Conservation (phyloP, 2,329 filamentous ascomycete species). For the Colletotrichum paranaense region DNA sequence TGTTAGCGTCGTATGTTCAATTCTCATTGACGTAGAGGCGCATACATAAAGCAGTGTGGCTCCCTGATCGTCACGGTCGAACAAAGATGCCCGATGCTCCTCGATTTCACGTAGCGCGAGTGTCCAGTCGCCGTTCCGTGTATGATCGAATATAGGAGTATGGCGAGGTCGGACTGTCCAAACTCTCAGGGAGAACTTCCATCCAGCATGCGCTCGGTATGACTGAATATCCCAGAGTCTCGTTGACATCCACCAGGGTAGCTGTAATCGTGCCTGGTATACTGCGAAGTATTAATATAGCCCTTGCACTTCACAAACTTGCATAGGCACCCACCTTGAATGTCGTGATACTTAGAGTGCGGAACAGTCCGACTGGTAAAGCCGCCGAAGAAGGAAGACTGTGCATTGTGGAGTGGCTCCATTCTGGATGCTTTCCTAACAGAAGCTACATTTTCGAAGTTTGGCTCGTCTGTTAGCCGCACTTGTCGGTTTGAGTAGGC, state of each 20-base stretch:
- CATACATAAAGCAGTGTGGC: too few species aligned
- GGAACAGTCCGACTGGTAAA: not conserved
- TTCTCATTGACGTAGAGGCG: too few species aligned
- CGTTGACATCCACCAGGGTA: conserved; percentile 9
- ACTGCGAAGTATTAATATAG: not conserved
- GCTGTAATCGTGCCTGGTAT: not conserved
- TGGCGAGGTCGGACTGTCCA: not conserved
- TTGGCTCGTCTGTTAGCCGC: too few species aligned
- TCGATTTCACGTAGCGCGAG: not conserved
- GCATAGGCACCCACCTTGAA: not conserved
- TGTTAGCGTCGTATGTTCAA: too few species aligned
- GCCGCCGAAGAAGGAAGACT: conserved; percentile 7
- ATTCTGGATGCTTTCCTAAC: not conserved
- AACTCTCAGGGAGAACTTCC: not conserved
- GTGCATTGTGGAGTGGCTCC: not conserved
- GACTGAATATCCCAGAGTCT: conserved; percentile 11
- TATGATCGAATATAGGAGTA: too few species aligned
- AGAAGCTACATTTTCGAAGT: not conserved
- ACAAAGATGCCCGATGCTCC: not conserved
- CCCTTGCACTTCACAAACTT: not conserved
- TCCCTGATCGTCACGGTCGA: not conserved
- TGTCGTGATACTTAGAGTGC: not conserved
- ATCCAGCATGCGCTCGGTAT: not conserved
- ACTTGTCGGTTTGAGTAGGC: not conserved
- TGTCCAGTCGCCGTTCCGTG: too few species aligned